Conservation (phyloP, 2,329 filamentous ascomycete species). For the Colletotrichum aenigma region DNA sequence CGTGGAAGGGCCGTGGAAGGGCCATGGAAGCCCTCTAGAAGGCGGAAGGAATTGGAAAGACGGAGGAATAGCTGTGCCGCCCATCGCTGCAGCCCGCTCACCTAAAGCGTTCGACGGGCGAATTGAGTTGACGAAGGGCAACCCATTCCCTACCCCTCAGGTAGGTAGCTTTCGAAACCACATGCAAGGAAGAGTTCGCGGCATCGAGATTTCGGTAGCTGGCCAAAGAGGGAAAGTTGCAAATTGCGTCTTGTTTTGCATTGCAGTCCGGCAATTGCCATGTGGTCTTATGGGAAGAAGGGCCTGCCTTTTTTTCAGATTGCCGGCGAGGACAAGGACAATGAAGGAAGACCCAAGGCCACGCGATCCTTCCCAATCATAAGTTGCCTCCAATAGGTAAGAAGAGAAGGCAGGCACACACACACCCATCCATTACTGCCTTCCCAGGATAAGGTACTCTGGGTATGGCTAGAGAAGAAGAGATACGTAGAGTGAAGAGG, state of each 20-base stretch:
- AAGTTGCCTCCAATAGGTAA: background rate
- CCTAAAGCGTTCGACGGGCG: background rate
- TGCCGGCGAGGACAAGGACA: background rate
- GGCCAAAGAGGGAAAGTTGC: background rate
- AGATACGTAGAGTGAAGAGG: background rate
- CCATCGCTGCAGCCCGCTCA: background rate
- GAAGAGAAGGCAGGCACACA: background rate
- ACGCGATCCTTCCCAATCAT: background rate
- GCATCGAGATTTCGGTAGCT: background rate
- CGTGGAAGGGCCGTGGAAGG: conserved; percentile 7
- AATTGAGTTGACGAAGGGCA: background rate
- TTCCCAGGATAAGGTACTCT: background rate
- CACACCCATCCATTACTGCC: background rate
- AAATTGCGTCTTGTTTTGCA: background rate
- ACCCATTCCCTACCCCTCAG: background rate
- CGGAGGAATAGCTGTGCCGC: background rate
- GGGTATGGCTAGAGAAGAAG: background rate
- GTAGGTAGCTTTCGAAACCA: background rate
- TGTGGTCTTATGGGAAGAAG: background rate
- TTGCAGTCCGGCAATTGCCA: background rate
- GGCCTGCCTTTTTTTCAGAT: background rate
- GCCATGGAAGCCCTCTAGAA: conserved; percentile 7
- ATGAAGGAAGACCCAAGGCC: background rate
- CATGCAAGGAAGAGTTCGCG: background rate
- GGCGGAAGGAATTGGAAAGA: background rate